Base-by-base conservation (phyloP, 805 yeast species). In the Hanseniaspora singularis region DNA sequence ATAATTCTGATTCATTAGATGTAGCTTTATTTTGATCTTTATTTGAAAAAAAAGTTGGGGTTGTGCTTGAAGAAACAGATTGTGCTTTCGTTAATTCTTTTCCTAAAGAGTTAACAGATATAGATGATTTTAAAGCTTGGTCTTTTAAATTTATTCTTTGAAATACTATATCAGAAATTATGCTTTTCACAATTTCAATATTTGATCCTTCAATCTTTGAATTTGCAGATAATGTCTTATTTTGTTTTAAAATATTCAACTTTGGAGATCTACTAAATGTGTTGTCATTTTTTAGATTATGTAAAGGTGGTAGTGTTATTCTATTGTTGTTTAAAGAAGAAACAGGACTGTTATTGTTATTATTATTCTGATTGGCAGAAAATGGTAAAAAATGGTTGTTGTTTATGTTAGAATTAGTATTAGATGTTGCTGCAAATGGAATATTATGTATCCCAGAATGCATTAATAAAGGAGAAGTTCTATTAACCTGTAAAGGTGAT, bases 131-230 rank as follows among this genome's bases (percentile, higher is more conserved):
- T 23, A 20, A 2, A 3, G 31, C 50, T 41, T 58, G 61, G n/a
- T 57, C 57, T 15, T 50, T 48, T 19, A 57, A 38, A 1, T 57
- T 52, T 11, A 57, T 52, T 14, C 51, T 49, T 40, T 55, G 51
- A 36, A 54, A 51, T 9, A 58, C 57, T 30, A 55, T 45, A 34
- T 58, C 62, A 12, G 52, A 51, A 11, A 59, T 55, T 3, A 57
- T 52, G 1, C 53, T 49, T 41, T 55, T 56, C 18, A 58, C 53
- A 18, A 56, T 49, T 36, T 59, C 63, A 5, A 47, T 33, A 30
- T 33, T 40, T 2, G 40, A 33, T 3, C 48, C 48, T 22, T 47
- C 33, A 20, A 33, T 12, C 15, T 40, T 18, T 31, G 33, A 2
- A n/a, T n/a, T n/a, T 28, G 36, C 22, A 11, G 22, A 28, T 26